Base-by-base conservation (phyloP, 2,329 filamentous ascomycete species). In the Metarhizium humberi region DNA sequence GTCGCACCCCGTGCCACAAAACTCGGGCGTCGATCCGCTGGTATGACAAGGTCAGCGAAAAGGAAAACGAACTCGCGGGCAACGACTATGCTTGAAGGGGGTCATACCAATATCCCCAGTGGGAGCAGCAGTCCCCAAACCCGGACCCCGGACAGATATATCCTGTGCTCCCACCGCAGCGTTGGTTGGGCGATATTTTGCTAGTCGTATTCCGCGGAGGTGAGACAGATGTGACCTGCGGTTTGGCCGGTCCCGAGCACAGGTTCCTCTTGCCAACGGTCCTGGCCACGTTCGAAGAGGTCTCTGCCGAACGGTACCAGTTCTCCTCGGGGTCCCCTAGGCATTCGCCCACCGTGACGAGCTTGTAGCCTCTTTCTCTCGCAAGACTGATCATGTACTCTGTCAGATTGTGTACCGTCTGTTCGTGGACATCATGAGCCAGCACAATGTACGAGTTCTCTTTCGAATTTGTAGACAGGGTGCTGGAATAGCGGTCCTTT, bases 391-490 rank as follows among this genome's bases (percentile, higher is more conserved):
- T 63, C 74, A 79, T 78, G 62, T 68, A 75, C 62, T 63, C 50
- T 4, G 68, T 65, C 55, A 80, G 64, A 42, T 70, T 73, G 6
- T 65, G 59, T 3, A 74, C 77, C 0, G 76, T 78, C 59, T 76
- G 70, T 54, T 73, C 64, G 55, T 79, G 75, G 29, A 78, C 74
- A 58, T 81, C 78, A 60, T 81, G 78, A 0, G 73, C 73, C 51
- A 85, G 78, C 18, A 76, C 71, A 46, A 85, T 75, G 65, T 77
- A 81, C 52, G 66, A 64, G 38, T 68, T 65, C 6, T 50, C 57
- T 0, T 53, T 52, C 2, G 68, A 51, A 29, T 64, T 56, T 0
- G 58, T 55, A 36, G 75, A 79, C 16, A 73, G 63, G 14, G 64
- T 66, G 3, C 64, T 53, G n/a, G 64, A 64, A 56, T 68, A 73